Evolutionary conservation across 805 yeast genomes (phyloP), one percentile per base, ranked within the genome.

Genomic region (Pachysolen tannophilus): DNA sequence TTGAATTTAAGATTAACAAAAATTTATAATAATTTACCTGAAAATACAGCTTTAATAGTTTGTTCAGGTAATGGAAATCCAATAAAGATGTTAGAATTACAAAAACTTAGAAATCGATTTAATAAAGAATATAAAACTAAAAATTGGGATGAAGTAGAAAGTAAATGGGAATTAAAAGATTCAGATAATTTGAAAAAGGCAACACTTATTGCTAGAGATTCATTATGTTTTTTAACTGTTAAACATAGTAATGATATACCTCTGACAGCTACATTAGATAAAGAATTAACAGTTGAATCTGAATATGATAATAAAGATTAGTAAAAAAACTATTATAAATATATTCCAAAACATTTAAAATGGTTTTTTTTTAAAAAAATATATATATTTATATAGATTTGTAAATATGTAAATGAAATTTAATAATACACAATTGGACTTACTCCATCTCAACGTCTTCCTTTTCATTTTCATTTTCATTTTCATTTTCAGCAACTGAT

Each of bases 1-100:
- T 50, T 82, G 8, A 69, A 72, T 43, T 41, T 46, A 2, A 53
- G 78, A 21, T 43, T 88, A 6, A 43, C 52, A 11, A 51, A 50
- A 26, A 56, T 88, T 11, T 75, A 79, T 48, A 56, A 62, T 1
- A 41, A 52, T 2, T 46, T 82, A 15, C 84, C 94, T 0, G 55
- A 59, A 2, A 67, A 76, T 24, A 69, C 94, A 0, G 55, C 78
- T 16, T 44, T 88, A 11, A 58, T 85, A 1, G 48, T 86, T 1
- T 62, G 75, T 45, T 67, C 84, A 0, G 85, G 83, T 2, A 60
- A 70, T 33, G 85, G 86, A 8, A 75, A 77, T 46, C 72, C 78
- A 3, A 53, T 66, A 8, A 67, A 63, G 33, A 60, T 76, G 58
- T 55, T 56, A 34, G 52, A 56, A 31, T 56, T 85, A 28, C 71